Percentiles rank a stretch among this genome's conserved stretches.
These are phyloP conservation scores for Aspergillus amoenus DNA, from an alignment of 2,329 filamentous ascomycete species.

Conservation along the genomic window DNA sequence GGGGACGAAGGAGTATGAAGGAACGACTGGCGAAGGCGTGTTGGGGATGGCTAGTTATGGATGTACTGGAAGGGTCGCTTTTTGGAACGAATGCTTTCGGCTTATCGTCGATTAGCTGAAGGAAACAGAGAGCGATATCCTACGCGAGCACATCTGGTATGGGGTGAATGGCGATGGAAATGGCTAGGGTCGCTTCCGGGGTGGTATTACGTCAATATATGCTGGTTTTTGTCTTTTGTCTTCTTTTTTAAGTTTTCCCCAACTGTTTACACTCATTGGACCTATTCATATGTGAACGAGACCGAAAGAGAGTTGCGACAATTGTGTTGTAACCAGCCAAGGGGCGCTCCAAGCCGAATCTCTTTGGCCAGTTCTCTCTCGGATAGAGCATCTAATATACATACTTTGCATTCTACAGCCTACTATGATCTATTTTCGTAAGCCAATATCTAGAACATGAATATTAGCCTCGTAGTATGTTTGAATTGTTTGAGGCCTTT, in stretches of 20 bases:
- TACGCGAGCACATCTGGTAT: constrained; percentile 13
- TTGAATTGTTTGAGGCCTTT: neutral
- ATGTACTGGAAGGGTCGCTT: constrained; percentile 15
- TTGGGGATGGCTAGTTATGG: constrained; percentile 16
- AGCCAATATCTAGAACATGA: neutral
- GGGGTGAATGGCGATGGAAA: constrained; percentile 40
- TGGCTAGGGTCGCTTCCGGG: constrained; percentile 50
- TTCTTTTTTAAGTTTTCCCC: constrained; percentile 17
- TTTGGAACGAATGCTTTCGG: constrained; percentile 12
- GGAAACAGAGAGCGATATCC: constrained; percentile 7
- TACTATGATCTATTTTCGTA: neutral
- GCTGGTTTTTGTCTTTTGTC: constrained; percentile 7
- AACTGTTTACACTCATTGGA: constrained; percentile 13
- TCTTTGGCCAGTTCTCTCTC: neutral
- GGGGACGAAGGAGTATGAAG: constrained; percentile 27
- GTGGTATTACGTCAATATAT: constrained; percentile 44
- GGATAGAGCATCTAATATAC: constrained; percentile 2
- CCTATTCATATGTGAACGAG: constrained; percentile 10
- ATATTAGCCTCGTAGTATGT: neutral
- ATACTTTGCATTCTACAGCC: neutral
- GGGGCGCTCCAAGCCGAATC: neutral
- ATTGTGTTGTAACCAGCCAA: neutral
- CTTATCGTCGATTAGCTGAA: constrained; percentile 12
- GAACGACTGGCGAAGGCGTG: constrained; percentile 22
- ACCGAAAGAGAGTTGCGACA: neutral